phyloP scores from a whole-genome alignment of 2,329 filamentous ascomycete species.

The Penicillium carneum region DNA sequence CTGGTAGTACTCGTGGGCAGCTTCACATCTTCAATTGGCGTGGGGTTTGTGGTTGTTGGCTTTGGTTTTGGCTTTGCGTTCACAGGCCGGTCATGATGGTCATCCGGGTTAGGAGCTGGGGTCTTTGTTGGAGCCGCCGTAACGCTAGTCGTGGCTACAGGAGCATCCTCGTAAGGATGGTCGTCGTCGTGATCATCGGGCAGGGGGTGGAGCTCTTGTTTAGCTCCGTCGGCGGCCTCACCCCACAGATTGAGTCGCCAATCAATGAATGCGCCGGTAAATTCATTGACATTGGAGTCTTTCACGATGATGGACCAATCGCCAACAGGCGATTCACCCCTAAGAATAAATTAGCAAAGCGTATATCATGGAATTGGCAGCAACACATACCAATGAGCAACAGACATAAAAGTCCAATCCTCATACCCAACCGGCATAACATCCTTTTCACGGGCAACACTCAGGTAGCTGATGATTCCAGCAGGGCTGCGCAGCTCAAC shows the following conservation, averaged over 20 bases:
- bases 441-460: constrained; percentile 76
- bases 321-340: constrained; percentile 86
- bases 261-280: constrained; percentile 80
- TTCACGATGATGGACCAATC: constrained; percentile 91
- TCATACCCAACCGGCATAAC: constrained; percentile 73
- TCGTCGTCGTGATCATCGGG: constrained; percentile 83
- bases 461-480: constrained; percentile 82
- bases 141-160: constrained; percentile 70
- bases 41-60: constrained; percentile 31
- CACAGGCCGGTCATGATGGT: constrained; percentile 70
- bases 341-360: constrained; percentile 53
- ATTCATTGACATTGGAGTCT: constrained; percentile 78
- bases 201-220: constrained; percentile 78
- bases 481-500: constrained; percentile 88
- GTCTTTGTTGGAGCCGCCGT: constrained; percentile 57
- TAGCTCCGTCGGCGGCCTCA: constrained; percentile 77
- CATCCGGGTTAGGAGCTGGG: constrained; percentile 60
- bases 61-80: constrained; percentile 63
- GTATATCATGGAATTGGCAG: background rate
- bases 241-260: constrained; percentile 97
- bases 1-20: constrained; percentile 40
- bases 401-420: constrained; percentile 99
- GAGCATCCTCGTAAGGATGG: constrained; percentile 72
- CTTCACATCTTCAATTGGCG: constrained; percentile 34
- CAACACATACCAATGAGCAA: constrained; percentile 82